A percentile compares a stretch with the other conserved stretches of the same genome.
Evolutionary conservation across 2,329 filamentous ascomycete genomes (phyloP).

Genomic region (Phoma sp.): DNA sequence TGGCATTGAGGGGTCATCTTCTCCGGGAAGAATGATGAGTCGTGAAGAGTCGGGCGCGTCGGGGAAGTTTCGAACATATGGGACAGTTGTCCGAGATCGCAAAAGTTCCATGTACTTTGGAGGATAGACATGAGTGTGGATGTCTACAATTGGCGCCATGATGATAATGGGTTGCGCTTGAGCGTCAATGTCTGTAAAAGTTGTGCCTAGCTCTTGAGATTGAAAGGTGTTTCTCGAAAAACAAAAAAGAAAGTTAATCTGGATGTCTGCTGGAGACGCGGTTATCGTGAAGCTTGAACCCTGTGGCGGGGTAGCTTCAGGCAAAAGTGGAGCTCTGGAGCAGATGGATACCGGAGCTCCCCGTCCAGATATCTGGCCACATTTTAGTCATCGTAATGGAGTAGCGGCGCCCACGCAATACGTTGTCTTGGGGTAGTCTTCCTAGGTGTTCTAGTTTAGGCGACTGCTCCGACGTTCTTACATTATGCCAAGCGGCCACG

Average conservation of each 20-base stretch:
- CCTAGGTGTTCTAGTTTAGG: no score
- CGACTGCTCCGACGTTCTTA: not conserved
- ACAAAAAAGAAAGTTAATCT: not conserved
- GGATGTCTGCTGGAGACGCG: not conserved
- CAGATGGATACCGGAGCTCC: slow-evolving; percentile 20
- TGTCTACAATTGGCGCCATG: slow-evolving; percentile 59
- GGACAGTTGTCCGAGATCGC: slow-evolving; percentile 64
- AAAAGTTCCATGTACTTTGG: slow-evolving; percentile 65
- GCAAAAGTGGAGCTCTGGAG: not conserved
- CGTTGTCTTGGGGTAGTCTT: not conserved
- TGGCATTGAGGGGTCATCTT: slow-evolving; percentile 60
- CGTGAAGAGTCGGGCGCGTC: slow-evolving; percentile 61
- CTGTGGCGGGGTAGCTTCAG: slow-evolving; percentile 29
- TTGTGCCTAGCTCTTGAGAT: not conserved
- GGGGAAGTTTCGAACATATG: slow-evolving; percentile 71
- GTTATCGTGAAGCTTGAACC: slow-evolving; percentile 20
- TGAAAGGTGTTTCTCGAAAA: not conserved
- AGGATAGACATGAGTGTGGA: slow-evolving; percentile 69
- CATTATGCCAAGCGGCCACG: not conserved
- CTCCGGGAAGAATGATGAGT: slow-evolving; percentile 68
- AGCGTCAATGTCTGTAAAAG: not conserved
- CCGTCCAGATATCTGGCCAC: slow-evolving; percentile 14
- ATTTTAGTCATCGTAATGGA: slow-evolving; percentile 6
- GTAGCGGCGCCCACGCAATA: not conserved
- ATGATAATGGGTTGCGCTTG: not conserved